Percentiles rank a stretch among this genome's conserved stretches.
phyloP scores from a whole-genome alignment of 768 basidiomycete genomes.

The Exsudoporus frostii region DNA sequence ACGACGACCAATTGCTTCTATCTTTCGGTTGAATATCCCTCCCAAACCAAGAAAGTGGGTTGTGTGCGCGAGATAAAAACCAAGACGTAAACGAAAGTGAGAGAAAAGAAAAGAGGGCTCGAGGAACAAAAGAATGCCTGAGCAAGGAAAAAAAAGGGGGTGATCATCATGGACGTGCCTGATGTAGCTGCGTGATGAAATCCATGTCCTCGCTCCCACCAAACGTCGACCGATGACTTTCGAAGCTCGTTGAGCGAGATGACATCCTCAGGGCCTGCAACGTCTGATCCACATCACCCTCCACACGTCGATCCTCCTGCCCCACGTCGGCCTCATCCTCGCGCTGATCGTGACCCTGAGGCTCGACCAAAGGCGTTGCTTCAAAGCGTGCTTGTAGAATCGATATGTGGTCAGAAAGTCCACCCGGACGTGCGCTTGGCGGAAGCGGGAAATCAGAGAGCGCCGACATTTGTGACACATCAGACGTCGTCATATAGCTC shows the following conservation, averaged over 20 bases:
- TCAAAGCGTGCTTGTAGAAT: conserved; percentile 47
- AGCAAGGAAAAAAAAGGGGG: background rate
- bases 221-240: conserved; percentile 24
- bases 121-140: background rate
- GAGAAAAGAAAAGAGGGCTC: background rate
- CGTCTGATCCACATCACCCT: conserved; percentile 11
- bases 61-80: conserved; percentile 9
- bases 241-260: conserved; percentile 7
- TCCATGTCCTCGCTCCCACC: conserved; percentile 27
- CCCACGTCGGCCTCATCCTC: background rate
- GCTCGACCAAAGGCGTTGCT: background rate
- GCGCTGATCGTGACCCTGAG: background rate
- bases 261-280: conserved; percentile 10
- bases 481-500: conserved; percentile 64
- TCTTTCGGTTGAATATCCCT: background rate
- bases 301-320: background rate
- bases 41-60: conserved; percentile 3
- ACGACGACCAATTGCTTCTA: conserved; percentile 3
- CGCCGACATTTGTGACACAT: conserved; percentile 60
- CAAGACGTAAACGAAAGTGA: conserved; percentile 1
- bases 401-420: conserved; percentile 31
- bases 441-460: conserved; percentile 73
- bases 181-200: conserved; percentile 13
- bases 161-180: conserved; percentile 9
- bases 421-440: conserved; percentile 35